phyloP scores from a whole-genome alignment of 257 asterid species.

The Solanum virginianum region DNA sequence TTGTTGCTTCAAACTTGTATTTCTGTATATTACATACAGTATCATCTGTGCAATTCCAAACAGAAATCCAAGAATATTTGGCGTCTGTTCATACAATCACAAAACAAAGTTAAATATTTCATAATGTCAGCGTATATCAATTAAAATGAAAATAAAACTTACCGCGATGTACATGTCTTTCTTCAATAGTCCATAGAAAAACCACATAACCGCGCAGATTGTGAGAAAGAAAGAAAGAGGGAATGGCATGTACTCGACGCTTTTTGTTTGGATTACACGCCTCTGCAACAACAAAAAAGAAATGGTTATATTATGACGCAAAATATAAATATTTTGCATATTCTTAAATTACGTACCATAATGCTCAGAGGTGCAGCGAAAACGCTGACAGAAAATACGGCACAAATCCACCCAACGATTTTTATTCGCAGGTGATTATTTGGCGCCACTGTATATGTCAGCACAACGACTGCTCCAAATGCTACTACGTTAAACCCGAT shows the following conservation, averaged over 20 bases:
- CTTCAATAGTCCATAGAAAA: constrained; percentile 58
- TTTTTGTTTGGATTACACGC: constrained; percentile 50
- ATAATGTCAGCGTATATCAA: neutral
- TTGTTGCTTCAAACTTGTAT: neutral
- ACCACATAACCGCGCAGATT: constrained; percentile 62
- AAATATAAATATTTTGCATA: neutral
- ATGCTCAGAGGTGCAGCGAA: constrained; percentile 77
- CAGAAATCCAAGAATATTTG: constrained; percentile 20
- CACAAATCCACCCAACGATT: constrained; percentile 74
- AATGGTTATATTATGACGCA: neutral
- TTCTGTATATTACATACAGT: constrained; percentile 13
- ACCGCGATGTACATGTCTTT: constrained; percentile 65
- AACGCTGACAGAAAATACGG: constrained; percentile 55
- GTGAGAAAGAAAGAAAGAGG: constrained; percentile 66
- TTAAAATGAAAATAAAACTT: constrained; percentile 6
- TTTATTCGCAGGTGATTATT: constrained; percentile 16
- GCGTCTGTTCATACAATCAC: constrained; percentile 10
- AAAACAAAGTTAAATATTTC: too few relatives aligned
- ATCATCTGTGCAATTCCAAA: constrained; percentile 26
- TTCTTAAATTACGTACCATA: constrained; percentile 27
- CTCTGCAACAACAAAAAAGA: constrained; percentile 9
- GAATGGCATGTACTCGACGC: constrained; percentile 82
- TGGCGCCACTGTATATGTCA: constrained; percentile 12
- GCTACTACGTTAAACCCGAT: constrained; percentile 25
- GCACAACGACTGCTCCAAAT: constrained; percentile 18